Evolutionary conservation across 2,329 filamentous ascomycete species (phyloP).

Genomic region (Trichophyton schoenleinii): DNA sequence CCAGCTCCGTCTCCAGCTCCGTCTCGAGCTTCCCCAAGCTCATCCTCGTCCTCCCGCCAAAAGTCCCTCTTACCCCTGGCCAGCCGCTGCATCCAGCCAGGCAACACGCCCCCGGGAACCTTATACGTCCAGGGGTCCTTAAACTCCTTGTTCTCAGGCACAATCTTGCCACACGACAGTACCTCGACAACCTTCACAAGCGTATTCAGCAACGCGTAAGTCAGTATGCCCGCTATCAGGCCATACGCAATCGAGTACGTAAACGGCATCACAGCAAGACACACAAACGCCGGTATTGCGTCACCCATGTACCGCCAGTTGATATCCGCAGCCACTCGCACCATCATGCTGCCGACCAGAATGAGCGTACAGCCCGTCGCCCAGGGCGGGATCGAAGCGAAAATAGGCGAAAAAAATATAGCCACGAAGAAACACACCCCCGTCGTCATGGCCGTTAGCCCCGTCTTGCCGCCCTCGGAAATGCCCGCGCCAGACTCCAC

Average conservation of each 20-base stretch:
- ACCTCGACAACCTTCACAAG: constrained; percentile 57
- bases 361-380: constrained; percentile 80
- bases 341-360: constrained; percentile 82
- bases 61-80: constrained; percentile 58
- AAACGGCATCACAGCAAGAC: constrained; percentile 77
- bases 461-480: constrained; percentile 73
- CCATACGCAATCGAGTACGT: constrained; percentile 82
- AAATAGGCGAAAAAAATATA: constrained; percentile 82
- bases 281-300: constrained; percentile 71
- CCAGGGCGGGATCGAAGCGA: constrained; percentile 80
- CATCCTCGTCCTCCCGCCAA: constrained; percentile 41
- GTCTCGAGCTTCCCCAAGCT: not conserved
- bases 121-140: constrained; percentile 73
- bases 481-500: constrained; percentile 86
- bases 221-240: constrained; percentile 65
- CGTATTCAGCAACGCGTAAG: constrained; percentile 64
- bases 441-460: constrained; percentile 65
- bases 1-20: no score
- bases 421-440: constrained; percentile 77
- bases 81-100: constrained; percentile 58
- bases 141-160: constrained; percentile 60
- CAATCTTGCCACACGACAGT: constrained; percentile 54
- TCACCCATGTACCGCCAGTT: constrained; percentile 84
- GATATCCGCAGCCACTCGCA: constrained; percentile 62
- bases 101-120: constrained; percentile 54